Conservation (phyloP, 768 basidiomycete genomes). For the Pleurotus tuoliensis region DNA sequence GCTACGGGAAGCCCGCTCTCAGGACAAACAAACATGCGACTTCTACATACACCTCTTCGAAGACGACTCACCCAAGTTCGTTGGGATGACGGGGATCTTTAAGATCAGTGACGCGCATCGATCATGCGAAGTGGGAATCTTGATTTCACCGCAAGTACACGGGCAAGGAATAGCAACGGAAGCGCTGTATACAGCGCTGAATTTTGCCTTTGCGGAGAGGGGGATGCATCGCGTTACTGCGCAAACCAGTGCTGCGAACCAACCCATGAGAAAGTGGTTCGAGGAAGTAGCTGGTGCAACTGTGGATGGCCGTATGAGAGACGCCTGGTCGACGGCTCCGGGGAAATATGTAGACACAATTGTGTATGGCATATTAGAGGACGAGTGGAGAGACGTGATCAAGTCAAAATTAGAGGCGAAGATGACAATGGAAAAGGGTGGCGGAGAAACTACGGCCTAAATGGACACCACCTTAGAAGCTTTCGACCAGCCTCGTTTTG, state of each 20-base stretch:
- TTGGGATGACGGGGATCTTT: constrained; percentile 34
- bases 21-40: constrained; percentile 28
- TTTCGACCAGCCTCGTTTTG: no score
- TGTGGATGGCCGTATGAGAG: constrained; percentile 33
- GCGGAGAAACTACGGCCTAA: no score
- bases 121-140: constrained; percentile 39
- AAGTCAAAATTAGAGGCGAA: constrained; percentile 28
- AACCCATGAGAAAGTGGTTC: constrained; percentile 42
- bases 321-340: constrained; percentile 34
- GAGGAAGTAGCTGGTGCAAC: constrained; percentile 35
- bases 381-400: constrained; percentile 35
- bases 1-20: constrained; percentile 30
- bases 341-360: constrained; percentile 34
- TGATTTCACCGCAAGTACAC: constrained; percentile 32
- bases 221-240: constrained; percentile 39
- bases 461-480: no score
- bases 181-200: constrained; percentile 34
- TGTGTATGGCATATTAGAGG: constrained; percentile 38
- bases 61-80: constrained; percentile 24
- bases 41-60: constrained; percentile 31
- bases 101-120: constrained; percentile 29
- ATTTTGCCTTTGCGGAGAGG: constrained; percentile 37
- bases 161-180: constrained; percentile 40
- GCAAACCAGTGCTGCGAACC: constrained; percentile 37
- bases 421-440: constrained; percentile 7